These are phyloP conservation scores for Diplocarpon rosae DNA, from an alignment of 2,329 filamentous ascomycete species.

Conservation along the genomic window DNA sequence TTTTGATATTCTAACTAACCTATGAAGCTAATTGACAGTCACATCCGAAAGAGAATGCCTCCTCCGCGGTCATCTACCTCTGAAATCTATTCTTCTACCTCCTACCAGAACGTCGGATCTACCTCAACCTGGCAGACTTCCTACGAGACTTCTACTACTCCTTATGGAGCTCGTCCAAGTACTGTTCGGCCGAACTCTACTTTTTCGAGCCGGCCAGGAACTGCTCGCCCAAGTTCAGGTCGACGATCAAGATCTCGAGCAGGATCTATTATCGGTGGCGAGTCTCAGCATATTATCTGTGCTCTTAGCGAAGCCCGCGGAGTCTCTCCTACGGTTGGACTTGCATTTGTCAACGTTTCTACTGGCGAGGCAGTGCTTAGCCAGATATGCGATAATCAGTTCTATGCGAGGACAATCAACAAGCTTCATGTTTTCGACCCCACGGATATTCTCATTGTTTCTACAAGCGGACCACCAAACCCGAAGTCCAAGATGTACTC, in stretches of 20 bases:
- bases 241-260: slow-evolving; percentile 19
- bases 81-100: slow-evolving; percentile 18
- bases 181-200: slow-evolving; percentile 17
- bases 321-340: slow-evolving; percentile 69
- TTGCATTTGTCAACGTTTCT: slow-evolving; percentile 79
- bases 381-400: slow-evolving; percentile 88
- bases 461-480: slow-evolving; percentile 53
- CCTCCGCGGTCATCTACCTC: slow-evolving; percentile 19
- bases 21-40: background rate
- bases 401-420: slow-evolving; percentile 78
- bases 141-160: slow-evolving; percentile 1
- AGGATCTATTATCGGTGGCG: slow-evolving; percentile 30
- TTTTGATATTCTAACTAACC: slow-evolving; percentile 14
- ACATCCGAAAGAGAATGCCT: background rate
- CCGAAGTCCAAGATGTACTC: slow-evolving; percentile 62
- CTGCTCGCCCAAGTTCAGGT: slow-evolving; percentile 23
- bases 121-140: slow-evolving; percentile 21
- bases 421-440: slow-evolving; percentile 76
- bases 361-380: slow-evolving; percentile 77
- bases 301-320: slow-evolving; percentile 82
- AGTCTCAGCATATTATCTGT: slow-evolving; percentile 68
- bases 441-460: slow-evolving; percentile 67
- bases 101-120: slow-evolving; percentile 22
- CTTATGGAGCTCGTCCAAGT: slow-evolving; percentile 16
- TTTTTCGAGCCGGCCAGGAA: slow-evolving; percentile 8